These are phyloP conservation scores for Tetraselmis chui DNA, from an alignment of 139 green algal species.

Conservation along the genomic window DNA sequence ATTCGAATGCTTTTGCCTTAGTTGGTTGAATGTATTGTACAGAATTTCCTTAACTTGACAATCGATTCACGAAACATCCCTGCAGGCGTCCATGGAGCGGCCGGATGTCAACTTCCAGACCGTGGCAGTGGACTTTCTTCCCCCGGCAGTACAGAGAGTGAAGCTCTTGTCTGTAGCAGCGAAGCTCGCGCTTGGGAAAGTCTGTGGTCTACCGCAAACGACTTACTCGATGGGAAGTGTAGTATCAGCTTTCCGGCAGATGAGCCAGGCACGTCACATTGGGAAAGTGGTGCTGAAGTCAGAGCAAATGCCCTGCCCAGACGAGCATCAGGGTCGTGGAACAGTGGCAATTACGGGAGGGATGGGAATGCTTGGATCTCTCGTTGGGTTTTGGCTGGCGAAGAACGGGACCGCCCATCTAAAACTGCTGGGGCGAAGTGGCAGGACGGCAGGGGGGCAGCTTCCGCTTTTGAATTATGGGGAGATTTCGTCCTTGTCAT, in stretches of 20 bases:
- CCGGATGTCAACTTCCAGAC: conserved; percentile 7
- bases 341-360: conserved; percentile 2
- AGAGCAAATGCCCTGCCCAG: background rate
- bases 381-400: conserved; percentile 4
- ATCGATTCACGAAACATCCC: no score
- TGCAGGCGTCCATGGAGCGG: conserved; percentile 3
- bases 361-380: conserved; percentile 1
- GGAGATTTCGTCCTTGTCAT: background rate
- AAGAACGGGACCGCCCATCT: background rate
- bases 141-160: background rate
- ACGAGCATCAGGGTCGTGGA: background rate
- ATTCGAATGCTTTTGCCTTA: background rate
- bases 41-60: conserved; percentile 8
- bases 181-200: background rate
- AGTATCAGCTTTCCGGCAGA: conserved; percentile 51
- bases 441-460: background rate
- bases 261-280: conserved; percentile 74
- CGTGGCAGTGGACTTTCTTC: conserved; percentile 8
- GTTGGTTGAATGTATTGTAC: background rate
- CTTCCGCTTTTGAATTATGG: background rate
- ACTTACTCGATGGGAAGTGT: background rate
- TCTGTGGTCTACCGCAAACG: background rate
- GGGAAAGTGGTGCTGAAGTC: conserved; percentile 70
- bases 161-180: background rate
- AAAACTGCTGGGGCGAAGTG: conserved; percentile 2